Base-by-base conservation (phyloP, 1,284 basidiomycete species). In the Clitocybe nebularis region DNA sequence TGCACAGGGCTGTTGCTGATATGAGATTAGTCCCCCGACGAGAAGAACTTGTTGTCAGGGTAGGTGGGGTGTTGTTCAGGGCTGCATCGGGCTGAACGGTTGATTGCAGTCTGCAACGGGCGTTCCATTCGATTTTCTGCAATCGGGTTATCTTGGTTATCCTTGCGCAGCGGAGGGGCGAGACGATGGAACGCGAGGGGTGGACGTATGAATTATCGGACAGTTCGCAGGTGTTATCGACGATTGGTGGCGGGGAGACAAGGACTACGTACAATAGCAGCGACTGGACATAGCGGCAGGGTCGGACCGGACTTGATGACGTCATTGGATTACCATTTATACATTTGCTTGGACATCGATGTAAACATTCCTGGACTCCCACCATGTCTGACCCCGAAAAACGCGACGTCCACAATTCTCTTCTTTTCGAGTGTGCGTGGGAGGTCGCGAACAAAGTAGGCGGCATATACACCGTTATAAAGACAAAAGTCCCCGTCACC, bases 401-500 rank as follows among this genome's bases (percentile, higher is more conserved):
- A 46, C 87, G 90, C 67, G 84, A 90, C 63, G 82, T 91, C 36
- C 79, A 81, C 59, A 76, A 83, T 54, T 77, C 87, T 36, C 61
- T 90, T 25, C 83, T 93, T 59, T 93, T 93, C 61, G 91, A 93
- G 62, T 88, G 84, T 60, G 90, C 90, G 24, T 93, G 91, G 90
- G 91, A 93, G 68, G 92, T 94, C 56, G 92, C 88, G 25, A 95
- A 95, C 79, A 95, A 94, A 69, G 94, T 98, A 65, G 94, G 94
- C 55, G 94, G 94, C 51, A 97, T 97, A 70, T 98, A 98, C 78
- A 98, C 94, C 51, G 94, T 98, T 71, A 97, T 98, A 68, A 97
- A 97, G 72, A 98, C 95, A 43, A 99, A 98, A 64, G 93, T 96
- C 40, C 95, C 95, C 45, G 91, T 99, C 64, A 97, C 95, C 49